Evolutionary conservation across 1,284 basidiomycete species (phyloP), one percentile per base, ranked within the genome.

Genomic region (Pyrrhoderma lamaoense): DNA sequence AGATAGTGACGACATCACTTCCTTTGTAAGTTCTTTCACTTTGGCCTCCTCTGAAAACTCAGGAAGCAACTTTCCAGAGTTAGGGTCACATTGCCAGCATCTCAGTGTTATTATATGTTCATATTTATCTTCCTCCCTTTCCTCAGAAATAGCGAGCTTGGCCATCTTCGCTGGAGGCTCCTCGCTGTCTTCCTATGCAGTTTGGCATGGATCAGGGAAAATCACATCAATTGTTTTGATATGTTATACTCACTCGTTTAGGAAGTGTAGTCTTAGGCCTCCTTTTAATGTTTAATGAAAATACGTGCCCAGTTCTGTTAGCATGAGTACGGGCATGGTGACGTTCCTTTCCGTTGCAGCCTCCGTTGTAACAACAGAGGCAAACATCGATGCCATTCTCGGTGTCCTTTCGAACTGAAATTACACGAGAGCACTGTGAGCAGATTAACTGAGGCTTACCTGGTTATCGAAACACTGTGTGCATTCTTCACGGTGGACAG

Each of bases 391-490:
- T 73, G 9, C 95, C 95, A 11, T 74, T 67, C 0, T 80, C 74
- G 13, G 70, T 70, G 62, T 93, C 90, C 85, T 93, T 60, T 14
- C 58, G 13, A 8, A 16, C 13, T 16, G 27, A 36, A 21, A 45
- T n/a, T 52, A 48, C 42, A 23, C 23, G 31, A n/a, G 54, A 23
- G 19, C 22, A 25, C 21, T 44, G 18, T 39, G 42, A 16, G 27
- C 38, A 16, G 49, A 45, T 52, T 44, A 19, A 54, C 59, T 71
- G 44, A 62, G 8, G n/a, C 38, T 5, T 40, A 88, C 93, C 77
- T 95, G 91, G 61, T 82, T 83, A 66, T 98, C 94, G 65, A 98
- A 99, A 67, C 95, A 99, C 55, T 94, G 90, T 0, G 94, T 96
- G 61, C 92, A 95, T 65, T 94, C 91, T 64, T 93, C 91, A 8